Evolutionary conservation across 1,284 basidiomycete genomes (phyloP), one percentile per base, ranked within the genome.

Genomic region (Naganishia sp.): DNA sequence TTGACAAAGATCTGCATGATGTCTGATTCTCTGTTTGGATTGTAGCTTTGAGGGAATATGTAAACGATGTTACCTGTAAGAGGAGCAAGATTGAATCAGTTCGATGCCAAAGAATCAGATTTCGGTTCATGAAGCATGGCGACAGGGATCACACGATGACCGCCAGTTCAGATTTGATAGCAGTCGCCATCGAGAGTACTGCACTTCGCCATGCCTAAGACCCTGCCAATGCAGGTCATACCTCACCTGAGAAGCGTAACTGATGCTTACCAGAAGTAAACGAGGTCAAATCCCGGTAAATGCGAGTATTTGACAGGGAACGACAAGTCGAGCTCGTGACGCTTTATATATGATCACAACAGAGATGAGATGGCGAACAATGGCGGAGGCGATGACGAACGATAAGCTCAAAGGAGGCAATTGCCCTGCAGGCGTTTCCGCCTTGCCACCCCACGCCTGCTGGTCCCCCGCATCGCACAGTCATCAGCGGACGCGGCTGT

Each of bases 1-100:
- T 67, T 67, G 53, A 67, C 66, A 43, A 72, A 73, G 58, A 71
- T 73, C 68, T 73, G 72, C 68, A 72, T 73, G 43, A 23, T 58
- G 55, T 51, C 32, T n/a, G 42, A 49, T 35, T 50, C 47, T 9
- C 42, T 51, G 47, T n/a, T 23, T 9, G n/a, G n/a, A n/a, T n/a
- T n/a, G n/a, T 60, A 39, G 46, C 18, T 39, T 18, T 61, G 58
- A n/a, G 18, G 21, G n/a, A 6, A 42, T 23, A 31, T 5, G 25
- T 31, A 3, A 46, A 13, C 43, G 56, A 42, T 50, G 45, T 28
- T 41, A 13, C 42, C 42, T 39, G 17, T 21, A 31, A 13, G 11
- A 21, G 17, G 32, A 41, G 2, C 17, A 13, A 21, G 35, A n/a
- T 17, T 6, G 18, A 2, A 15, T 52, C 28, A 35, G 50, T 35